Percentiles rank a stretch among this genome's conserved stretches.
Evolutionary conservation across 306 rosid genomes (phyloP).

Genomic region (Corylus americana): DNA sequence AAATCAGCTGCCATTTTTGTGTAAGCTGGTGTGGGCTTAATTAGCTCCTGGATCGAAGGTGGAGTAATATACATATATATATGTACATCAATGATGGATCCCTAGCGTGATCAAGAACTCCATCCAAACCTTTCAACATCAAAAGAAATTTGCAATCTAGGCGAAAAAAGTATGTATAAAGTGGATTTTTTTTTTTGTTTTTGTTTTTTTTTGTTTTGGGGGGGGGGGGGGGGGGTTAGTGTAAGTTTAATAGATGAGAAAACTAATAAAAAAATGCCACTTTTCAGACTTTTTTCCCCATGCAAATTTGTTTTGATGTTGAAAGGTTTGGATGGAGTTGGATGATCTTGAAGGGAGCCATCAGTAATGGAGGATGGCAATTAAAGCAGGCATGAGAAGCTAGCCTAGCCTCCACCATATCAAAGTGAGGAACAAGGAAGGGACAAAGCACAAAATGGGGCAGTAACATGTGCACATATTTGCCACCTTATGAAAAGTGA

Average conservation of each 20-base stretch:
- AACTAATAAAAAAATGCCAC: too few species aligned
- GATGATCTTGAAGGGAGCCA: conserved; percentile 27
- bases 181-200: too few species aligned
- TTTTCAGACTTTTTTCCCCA: too few species aligned
- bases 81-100: conserved; percentile 17
- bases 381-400: conserved; percentile 28
- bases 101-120: conserved; percentile 25
- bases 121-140: conserved; percentile 22
- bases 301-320: not conserved
- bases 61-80: conserved; percentile 9
- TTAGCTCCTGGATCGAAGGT: too few species aligned
- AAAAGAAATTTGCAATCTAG: not conserved
- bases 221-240: too few species aligned
- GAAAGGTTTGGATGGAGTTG: conserved; percentile 28
- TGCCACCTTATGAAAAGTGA: conserved; percentile 31
- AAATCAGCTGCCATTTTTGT: too few species aligned
- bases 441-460: conserved; percentile 55
- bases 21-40: too few species aligned
- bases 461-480: conserved; percentile 53
- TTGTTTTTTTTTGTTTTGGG: too few species aligned
- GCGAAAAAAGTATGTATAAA: too few species aligned
- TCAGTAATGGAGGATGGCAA: conserved; percentile 37
- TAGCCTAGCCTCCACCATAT: conserved; percentile 32
- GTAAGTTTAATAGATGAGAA: too few species aligned
- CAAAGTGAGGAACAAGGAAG: conserved; percentile 43